These are phyloP conservation scores for Misopates orontium DNA, from an alignment of 257 asterid species.

Conservation along the genomic window DNA sequence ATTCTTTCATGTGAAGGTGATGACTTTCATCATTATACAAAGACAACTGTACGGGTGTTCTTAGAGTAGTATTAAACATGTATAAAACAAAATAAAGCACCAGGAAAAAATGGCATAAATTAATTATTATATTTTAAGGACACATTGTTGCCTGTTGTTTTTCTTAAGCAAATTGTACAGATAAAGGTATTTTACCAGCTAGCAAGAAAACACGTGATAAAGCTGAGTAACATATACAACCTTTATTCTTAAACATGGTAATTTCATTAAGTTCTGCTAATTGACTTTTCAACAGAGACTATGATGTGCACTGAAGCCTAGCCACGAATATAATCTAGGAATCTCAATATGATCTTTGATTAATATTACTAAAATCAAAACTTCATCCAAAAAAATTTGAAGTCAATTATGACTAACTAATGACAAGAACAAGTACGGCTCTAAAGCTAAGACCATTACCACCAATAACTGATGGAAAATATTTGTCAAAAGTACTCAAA, in stretches of 20 bases:
- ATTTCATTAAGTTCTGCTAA: background rate
- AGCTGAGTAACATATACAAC: background rate
- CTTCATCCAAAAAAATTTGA: background rate
- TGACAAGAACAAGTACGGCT: too few species aligned
- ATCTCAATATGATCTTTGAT: background rate
- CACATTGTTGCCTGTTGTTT: too few species aligned
- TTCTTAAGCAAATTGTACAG: too few species aligned
- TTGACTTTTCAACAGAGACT: background rate
- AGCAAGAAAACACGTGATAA: background rate
- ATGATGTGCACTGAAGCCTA: background rate
- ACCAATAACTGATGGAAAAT: background rate
- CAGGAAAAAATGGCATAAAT: too few species aligned
- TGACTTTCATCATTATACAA: background rate
- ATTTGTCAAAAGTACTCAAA: background rate
- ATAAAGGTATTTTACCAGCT: background rate
- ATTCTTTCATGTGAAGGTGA: background rate
- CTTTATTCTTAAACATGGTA: background rate
- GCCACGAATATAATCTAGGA: background rate
- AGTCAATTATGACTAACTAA: background rate
- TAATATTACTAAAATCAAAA: background rate
- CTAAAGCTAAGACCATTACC: background rate
- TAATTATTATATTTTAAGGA: too few species aligned
- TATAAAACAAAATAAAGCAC: too few species aligned
- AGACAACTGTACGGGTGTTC: background rate
- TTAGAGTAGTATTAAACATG: background rate